Evolutionary conservation across 2,329 filamentous ascomycete genomes (phyloP), one percentile per base, ranked within the genome.

Genomic region (Nigrospora osmanthi): DNA sequence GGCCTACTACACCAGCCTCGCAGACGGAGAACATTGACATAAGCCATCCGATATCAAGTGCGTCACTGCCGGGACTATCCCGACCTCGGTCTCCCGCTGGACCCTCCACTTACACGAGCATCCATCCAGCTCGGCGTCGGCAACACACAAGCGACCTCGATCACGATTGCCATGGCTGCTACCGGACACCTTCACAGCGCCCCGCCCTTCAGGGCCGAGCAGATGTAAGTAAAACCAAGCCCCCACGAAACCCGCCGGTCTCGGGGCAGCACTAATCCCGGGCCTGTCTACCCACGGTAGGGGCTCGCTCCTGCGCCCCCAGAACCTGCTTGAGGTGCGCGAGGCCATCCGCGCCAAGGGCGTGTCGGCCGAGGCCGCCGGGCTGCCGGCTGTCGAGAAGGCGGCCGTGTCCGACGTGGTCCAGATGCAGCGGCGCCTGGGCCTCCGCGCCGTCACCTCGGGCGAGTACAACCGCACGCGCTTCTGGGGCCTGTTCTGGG

Each of bases 121-220:
- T 2, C 23, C 23, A 28, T 2, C 9, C 2, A 28, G 10, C n/a
- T n/a, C n/a, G n/a, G 23, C 23, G 4, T 6, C 6, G 4, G 7
- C 23, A 28, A 2, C 23, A 6, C 23, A 2, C 23, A 28, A 28
- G 19, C 19, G 23, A 28, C 23, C 23, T 28, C 9, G 23, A 28
- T 10, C 23, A 28, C 23, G 23, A 10, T 28, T 28, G 9, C 23
- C 23, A 41, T 41, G 38, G 43, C 43, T 17, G 31, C 32, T 30
- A 30, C 23, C 7, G 23, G 23, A 2, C 23, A 40, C 23, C 43
- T 42, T 34, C 41, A 40, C 45, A 47, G 40, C 16, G 46, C 43
- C 31, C 68, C 68, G 16, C 85, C 85, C 31, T 88, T 87, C 71
- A 76, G 85, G 56, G 85, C 85, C 41, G 85, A 89, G 71, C 85